Evolutionary conservation across 2,329 filamentous ascomycete genomes (phyloP).

Genomic region (Coniochaeta hoffmannii): DNA sequence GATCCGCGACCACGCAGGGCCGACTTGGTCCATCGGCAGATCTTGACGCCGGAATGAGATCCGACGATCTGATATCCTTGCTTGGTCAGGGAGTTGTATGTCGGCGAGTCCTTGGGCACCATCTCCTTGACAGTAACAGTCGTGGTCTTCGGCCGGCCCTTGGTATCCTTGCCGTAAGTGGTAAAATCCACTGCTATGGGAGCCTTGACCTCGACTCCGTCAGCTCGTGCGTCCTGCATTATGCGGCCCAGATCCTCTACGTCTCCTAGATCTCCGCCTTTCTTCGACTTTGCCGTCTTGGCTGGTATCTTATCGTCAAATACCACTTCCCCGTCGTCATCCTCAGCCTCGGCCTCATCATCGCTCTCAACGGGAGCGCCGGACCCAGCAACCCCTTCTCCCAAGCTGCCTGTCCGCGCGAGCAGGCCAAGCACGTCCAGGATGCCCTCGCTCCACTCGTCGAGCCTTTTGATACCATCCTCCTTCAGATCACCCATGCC

Average conservation of each 20-base stretch:
- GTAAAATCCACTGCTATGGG: constrained; percentile 83
- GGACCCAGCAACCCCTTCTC: constrained; percentile 65
- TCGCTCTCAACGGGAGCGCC: constrained; percentile 82
- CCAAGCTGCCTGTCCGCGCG: constrained; percentile 50
- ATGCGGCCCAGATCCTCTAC: constrained; percentile 75
- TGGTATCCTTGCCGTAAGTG: constrained; percentile 47
- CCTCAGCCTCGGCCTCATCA: constrained; percentile 58
- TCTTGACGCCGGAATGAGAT: constrained; percentile 93
- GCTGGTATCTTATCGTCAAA: constrained; percentile 36
- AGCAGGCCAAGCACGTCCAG: constrained; percentile 60
- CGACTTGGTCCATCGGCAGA: constrained; percentile 97
- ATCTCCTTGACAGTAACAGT: constrained; percentile 67
- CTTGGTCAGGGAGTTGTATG: constrained; percentile 82
- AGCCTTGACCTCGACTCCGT: constrained; percentile 22
- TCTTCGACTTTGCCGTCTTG: constrained; percentile 33
- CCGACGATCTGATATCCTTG: constrained; percentile 95
- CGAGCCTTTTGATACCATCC: constrained; percentile 59
- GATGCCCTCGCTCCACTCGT: constrained; percentile 73
- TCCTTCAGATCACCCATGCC: constrained; percentile 80
- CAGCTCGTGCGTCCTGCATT: constrained; percentile 38
- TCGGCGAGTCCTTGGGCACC: constrained; percentile 87
- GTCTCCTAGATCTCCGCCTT: constrained; percentile 55
- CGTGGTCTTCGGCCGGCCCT: constrained; percentile 37
- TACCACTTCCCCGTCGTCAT: constrained; percentile 45
- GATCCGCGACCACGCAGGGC: constrained; percentile 87